These are phyloP conservation scores for Ulota crispa DNA, from an alignment of 225 moss, liverwort and hornwort species.

Conservation along the genomic window DNA sequence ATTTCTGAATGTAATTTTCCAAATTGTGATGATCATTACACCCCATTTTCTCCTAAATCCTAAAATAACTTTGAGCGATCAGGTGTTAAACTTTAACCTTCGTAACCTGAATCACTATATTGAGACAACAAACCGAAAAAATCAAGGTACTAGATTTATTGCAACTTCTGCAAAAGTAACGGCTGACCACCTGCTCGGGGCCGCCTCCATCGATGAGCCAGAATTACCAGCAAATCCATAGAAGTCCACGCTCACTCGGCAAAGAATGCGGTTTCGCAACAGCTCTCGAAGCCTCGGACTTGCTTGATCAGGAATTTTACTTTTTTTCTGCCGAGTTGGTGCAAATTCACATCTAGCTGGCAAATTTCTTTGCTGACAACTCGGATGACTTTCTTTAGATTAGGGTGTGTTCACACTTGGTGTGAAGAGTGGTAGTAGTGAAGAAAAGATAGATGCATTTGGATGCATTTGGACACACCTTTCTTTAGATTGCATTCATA, in stretches of 20 bases:
- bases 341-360: neutral
- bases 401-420: too few species aligned
- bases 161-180: neutral
- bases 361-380: constrained; percentile 1
- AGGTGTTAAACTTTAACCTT: too few species aligned
- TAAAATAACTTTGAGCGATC: too few species aligned
- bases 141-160: neutral
- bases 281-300: neutral
- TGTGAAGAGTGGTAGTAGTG: too few species aligned
- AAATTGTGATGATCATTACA: too few species aligned
- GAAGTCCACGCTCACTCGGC: neutral
- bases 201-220: neutral
- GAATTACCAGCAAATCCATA: neutral
- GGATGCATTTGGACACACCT: too few species aligned
- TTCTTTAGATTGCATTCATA: too few species aligned
- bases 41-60: too few species aligned
- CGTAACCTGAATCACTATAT: neutral
- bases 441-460: too few species aligned
- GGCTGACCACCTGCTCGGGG: neutral
- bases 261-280: neutral
- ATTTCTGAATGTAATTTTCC: too few species aligned
- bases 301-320: neutral
- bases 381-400: neutral
- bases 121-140: neutral
- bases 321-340: neutral